Conservation (phyloP, 139 green algal genomes). For the Auxenochlorella pyrenoidosa region DNA sequence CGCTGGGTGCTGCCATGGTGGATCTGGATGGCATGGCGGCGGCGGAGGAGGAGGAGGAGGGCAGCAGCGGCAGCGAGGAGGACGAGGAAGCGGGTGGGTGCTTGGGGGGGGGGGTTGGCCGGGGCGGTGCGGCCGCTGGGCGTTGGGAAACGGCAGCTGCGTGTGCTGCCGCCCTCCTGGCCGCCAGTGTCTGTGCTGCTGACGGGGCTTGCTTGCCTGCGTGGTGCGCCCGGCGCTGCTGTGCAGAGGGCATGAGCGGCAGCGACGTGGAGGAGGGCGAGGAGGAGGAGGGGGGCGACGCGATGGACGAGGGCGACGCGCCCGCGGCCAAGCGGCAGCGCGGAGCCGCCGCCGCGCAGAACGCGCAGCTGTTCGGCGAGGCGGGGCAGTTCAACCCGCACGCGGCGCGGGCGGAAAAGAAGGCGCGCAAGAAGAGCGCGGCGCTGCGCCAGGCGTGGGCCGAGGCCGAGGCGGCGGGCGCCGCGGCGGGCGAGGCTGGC, state of each 20-base stretch:
- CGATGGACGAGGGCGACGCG: conserved; percentile 54
- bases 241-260: conserved; percentile 29
- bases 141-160: neutral
- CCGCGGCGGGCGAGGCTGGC: neutral
- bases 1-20: conserved; percentile 46
- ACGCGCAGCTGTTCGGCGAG: conserved; percentile 75
- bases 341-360: conserved; percentile 47
- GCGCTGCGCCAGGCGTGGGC: neutral
- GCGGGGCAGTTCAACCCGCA: conserved; percentile 88
- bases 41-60: neutral
- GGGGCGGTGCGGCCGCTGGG: neutral
- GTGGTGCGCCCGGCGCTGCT: neutral
- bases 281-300: conserved; percentile 46
- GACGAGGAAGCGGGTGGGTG: conserved; percentile 35
- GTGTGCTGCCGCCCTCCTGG: too few species aligned
- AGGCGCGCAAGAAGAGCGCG: conserved; percentile 59
- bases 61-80: conserved; percentile 20
- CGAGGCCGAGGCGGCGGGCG: conserved; percentile 7
- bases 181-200: too few species aligned
- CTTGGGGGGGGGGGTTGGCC: conserved; percentile 30
- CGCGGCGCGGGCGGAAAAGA: conserved; percentile 58
- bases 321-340: conserved; percentile 20
- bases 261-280: conserved; percentile 37
- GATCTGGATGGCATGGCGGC: conserved; percentile 56
- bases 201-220: too few species aligned